phyloP scores from a whole-genome alignment of 2,329 filamentous ascomycete genomes.

The Davidsoniella australis region DNA sequence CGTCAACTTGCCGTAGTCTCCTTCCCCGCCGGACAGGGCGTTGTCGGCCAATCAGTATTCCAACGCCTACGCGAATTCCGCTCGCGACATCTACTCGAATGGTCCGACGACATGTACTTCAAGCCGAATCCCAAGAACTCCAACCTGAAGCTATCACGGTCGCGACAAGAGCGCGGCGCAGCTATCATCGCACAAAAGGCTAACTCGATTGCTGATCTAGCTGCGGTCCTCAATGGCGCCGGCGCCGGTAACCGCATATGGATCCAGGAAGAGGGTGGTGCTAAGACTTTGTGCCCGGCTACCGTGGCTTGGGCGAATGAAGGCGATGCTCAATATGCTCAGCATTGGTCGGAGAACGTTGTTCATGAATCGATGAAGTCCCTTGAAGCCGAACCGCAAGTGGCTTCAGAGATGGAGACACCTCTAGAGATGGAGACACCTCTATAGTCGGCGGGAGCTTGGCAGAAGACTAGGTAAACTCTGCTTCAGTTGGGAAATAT shows the following conservation, averaged over 20 bases:
- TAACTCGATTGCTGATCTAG: slow-evolving; percentile 47
- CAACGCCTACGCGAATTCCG: slow-evolving; percentile 49
- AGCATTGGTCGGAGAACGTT: slow-evolving; percentile 35
- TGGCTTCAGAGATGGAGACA: slow-evolving; percentile 3
- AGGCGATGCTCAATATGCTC: slow-evolving; percentile 29
- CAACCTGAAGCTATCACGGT: slow-evolving; percentile 22
- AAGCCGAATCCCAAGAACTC: slow-evolving; percentile 20
- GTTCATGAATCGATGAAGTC: slow-evolving; percentile 26
- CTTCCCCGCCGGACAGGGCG: slow-evolving; percentile 34
- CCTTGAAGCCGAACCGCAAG: slow-evolving; percentile 9
- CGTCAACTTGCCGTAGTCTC: slow-evolving; percentile 40
- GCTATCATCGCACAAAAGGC: slow-evolving; percentile 42
- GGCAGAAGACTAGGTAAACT: no score
- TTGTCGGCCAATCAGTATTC: slow-evolving; percentile 40
- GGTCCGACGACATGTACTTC: slow-evolving; percentile 32
- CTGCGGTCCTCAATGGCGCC: slow-evolving; percentile 34
- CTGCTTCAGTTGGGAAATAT: no score
- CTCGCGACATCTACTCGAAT: slow-evolving; percentile 43
- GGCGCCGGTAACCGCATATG: slow-evolving; percentile 35
- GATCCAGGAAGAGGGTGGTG: slow-evolving; percentile 13
- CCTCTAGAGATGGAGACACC: slow-evolving; percentile 1
- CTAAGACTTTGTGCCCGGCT: slow-evolving; percentile 22
- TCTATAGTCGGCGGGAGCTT: background rate
- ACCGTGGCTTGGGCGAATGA: slow-evolving; percentile 36
- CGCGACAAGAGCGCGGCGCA: slow-evolving; percentile 28